Conservation (phyloP, 129 eudicot species). For the Chrysanthemum seticuspe region DNA sequence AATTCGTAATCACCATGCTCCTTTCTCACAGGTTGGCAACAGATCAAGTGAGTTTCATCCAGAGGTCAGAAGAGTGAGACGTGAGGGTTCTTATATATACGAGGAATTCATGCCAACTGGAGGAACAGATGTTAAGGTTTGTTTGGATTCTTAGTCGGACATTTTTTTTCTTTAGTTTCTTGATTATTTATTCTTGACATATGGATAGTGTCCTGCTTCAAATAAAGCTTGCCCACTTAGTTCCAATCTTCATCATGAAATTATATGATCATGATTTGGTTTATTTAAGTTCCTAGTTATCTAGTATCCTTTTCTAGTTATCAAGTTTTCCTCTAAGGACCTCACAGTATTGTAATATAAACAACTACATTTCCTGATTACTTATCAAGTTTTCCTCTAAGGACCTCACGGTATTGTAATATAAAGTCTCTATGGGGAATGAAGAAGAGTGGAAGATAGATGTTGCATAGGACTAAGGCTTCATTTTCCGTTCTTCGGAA, state of each 20-base stretch:
- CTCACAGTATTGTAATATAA: too few relatives aligned
- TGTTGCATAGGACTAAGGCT: neutral
- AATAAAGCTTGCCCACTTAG: conserved; percentile 5
- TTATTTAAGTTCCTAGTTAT: too few relatives aligned
- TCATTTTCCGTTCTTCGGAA: neutral
- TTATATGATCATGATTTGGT: too few relatives aligned
- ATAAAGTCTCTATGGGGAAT: too few relatives aligned
- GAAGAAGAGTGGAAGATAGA: too few relatives aligned
- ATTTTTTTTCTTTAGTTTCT: neutral
- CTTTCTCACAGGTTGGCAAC: conserved; percentile 76
- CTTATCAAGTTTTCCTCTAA: too few relatives aligned
- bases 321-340: too few relatives aligned
- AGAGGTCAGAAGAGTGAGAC: conserved; percentile 95
- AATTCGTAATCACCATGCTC: conserved; percentile 4
- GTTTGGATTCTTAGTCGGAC: conserved; percentile 12
- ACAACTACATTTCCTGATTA: too few relatives aligned
- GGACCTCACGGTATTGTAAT: too few relatives aligned
- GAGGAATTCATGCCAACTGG: conserved; percentile 99
- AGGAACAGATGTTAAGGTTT: conserved; percentile 98
- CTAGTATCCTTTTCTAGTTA: too few relatives aligned
- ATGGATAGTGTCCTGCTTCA: neutral
- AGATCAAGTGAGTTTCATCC: conserved; percentile 99
- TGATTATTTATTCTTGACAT: neutral
- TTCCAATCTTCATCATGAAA: neutral
- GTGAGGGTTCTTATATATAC: conserved; percentile 92